These are phyloP conservation scores for Cryptosporidium viatorum DNA, from an alignment of 169 alveolate species.

Conservation along the genomic window DNA sequence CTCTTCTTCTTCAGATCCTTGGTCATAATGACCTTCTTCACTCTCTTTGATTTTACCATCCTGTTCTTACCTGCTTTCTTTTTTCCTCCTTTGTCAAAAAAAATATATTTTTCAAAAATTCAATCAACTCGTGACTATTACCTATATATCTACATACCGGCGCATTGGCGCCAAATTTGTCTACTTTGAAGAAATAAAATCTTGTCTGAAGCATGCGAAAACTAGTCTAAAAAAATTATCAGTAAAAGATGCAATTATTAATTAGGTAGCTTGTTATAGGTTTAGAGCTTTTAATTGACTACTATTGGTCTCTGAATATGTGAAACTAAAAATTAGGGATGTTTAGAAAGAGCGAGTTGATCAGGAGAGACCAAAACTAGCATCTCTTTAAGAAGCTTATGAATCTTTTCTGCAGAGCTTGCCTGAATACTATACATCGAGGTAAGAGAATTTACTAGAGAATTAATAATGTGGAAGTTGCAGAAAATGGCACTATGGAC, in stretches of 20 bases:
- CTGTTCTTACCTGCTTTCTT: neutral
- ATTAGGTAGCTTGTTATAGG: neutral
- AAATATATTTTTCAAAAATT: neutral
- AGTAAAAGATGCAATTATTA: neutral
- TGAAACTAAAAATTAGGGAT: conserved; percentile 3
- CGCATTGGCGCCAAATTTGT: conserved; percentile 1
- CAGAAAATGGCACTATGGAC: conserved; percentile 41
- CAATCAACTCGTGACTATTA: conserved; percentile 6
- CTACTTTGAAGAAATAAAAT: neutral
- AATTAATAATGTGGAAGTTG: conserved; percentile 41
- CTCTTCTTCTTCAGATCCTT: conserved; percentile 48
- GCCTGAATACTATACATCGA: conserved; percentile 35
- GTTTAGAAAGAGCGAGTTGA: conserved; percentile 40
- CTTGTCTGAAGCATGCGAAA: neutral
- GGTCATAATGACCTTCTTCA: neutral
- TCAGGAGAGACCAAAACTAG: conserved; percentile 47
- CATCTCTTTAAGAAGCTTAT: conserved; percentile 62
- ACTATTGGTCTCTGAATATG: neutral
- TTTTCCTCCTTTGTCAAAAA: neutral
- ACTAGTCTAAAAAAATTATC: neutral
- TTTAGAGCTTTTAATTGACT: neutral
- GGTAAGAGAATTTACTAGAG: conserved; percentile 27
- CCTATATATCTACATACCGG: neutral
- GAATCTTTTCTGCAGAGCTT: conserved; percentile 35
- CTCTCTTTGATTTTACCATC: conserved; percentile 58